Evolutionary conservation across 176 grass and related monocot genomes (phyloP), one percentile per base, ranked within the genome.

Genomic region (Zea luxurians): DNA sequence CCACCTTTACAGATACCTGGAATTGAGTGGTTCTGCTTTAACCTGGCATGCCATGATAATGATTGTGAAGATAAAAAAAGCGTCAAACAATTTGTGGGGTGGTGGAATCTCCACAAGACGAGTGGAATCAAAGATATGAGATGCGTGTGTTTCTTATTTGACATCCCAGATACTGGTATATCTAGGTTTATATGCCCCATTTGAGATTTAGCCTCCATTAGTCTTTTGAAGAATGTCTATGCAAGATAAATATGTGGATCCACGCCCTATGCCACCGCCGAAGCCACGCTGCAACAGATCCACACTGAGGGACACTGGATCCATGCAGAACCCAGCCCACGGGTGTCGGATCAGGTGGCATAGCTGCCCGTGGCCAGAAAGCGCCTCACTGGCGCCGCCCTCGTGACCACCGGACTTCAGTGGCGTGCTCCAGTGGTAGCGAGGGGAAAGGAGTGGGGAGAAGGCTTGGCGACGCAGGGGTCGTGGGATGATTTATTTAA

Each of bases 111-210:
- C n/a, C 8, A 2, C 55, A 59, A 59, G n/a, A 59, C 16, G 55
- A n/a, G n/a, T 59, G n/a, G 55, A 59, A 59, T 18, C n/a, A 17
- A 59, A 10, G 55, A 59, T 4, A 59, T 0, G 1, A n/a, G 55
- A 59, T 59, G 55, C n/a, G 12, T 76, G 4, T 61, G 45, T 76
- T 40, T 42, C 20, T 46, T 80, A 62, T 70, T 85, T 80, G 49
- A 27, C 17, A 80, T 42, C 42, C 18, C n/a, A 70, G 13, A 75
- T 68, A 75, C 9, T 47, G 1, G 3, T 69, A 54, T 66, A 37
- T 76, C 53, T 34, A 61, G 63, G 54, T 42, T 66, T 37, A 41
- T 64, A 42, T 61, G 17, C 17, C 2, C 17, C 17, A 57, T 17
- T 57, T 18, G 7, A 57, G 54, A 57, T 57, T 57, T 18, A 57